Evolutionary conservation across 2,329 filamentous ascomycete genomes (phyloP), one percentile per base, ranked within the genome.

Genomic region (Ustilaginoidea virens): DNA sequence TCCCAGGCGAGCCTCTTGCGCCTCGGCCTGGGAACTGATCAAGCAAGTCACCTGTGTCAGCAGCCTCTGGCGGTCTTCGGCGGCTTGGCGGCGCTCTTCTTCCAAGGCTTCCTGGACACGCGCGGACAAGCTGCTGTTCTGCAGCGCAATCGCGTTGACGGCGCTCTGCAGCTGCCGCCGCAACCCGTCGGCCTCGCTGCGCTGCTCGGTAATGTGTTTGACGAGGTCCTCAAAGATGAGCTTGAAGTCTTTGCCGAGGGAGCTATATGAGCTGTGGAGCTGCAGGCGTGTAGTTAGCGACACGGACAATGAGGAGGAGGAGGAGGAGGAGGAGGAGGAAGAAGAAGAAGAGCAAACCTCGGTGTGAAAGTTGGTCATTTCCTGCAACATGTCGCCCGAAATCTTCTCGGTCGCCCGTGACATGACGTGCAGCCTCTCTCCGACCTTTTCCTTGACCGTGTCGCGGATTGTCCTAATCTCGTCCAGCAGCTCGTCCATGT

Each of bases 381-480:
- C 87, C 33, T 69, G 77, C 34, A 93, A 70, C 27, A 96, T 86
- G 42, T 92, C 87, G 9, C 77, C 80, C 1, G 85, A 83, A 36
- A 96, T 94, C 31, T 79, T 75, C 53, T 87, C 82, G 2, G 87
- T 85, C 7, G 86, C 83, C 8, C 68, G 68, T 2, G 85, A 85
- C 14, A 96, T 72, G 16, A 82, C 75, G 43, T 82, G 76, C 24
- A 96, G 61, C 7, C 86, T 87, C 45, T 85, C 75, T 3, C 82
- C 81, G 27, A 96, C 81, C 36, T 79, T 78, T 27, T 69, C 63
- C 59, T 94, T 94, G 29, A 96, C 82, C 30, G 81, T 76, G 48
- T 93, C 80, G 14, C 87, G 73, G 15, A 96, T 64, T n/a, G 70
- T 73, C 48, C 86, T 86, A 49, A 96, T 93, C 48, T 92, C 87